These are phyloP conservation scores for Fraxinus albicans DNA, from an alignment of 305 asterid genomes.

Conservation along the genomic window DNA sequence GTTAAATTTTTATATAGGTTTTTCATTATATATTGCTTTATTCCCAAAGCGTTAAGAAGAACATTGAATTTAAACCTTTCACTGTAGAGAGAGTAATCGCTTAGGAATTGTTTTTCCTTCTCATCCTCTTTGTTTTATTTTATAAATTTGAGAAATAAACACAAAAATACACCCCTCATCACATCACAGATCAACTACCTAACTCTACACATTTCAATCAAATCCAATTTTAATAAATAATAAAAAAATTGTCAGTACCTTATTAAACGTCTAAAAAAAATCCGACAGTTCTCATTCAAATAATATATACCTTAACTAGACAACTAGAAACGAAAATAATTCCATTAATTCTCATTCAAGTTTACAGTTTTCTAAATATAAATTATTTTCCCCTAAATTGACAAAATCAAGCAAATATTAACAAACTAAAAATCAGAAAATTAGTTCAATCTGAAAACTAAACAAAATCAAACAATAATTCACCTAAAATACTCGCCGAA, in stretches of 20 bases:
- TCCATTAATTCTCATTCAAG: background rate
- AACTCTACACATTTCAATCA: background rate
- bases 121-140: background rate
- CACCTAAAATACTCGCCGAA: constrained; percentile 5
- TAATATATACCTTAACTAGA: background rate
- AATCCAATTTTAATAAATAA: background rate
- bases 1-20: background rate
- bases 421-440: background rate
- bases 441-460: background rate
- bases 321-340: background rate
- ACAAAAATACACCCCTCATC: background rate
- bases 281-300: background rate
- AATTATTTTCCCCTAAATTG: background rate
- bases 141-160: background rate
- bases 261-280: background rate
- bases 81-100: background rate
- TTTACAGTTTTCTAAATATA: constrained; percentile 12
- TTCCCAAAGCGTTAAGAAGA: background rate
- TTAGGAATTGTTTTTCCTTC: background rate
- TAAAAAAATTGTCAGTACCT: background rate
- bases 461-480: background rate
- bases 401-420: background rate
- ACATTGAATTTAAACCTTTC: background rate
- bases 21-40: background rate
- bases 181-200: background rate